These are phyloP conservation scores for Pythium volutum DNA, from an alignment of 352 stramenopile species.

Conservation along the genomic window DNA sequence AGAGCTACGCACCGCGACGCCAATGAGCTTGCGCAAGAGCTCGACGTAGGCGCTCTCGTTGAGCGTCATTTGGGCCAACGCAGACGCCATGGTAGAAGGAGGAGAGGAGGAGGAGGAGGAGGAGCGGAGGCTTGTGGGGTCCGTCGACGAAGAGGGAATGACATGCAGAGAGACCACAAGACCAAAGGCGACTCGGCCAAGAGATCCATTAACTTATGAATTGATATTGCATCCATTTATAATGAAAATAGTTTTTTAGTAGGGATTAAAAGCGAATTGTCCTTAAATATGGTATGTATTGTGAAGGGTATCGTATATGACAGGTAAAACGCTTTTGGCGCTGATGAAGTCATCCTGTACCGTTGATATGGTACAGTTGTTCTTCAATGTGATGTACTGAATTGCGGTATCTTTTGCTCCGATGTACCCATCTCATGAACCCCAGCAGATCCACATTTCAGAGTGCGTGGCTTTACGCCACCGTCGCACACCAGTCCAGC, in stretches of 20 bases:
- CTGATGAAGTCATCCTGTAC: constrained; percentile 1
- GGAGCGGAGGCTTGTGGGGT: background rate
- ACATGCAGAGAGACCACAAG: constrained; percentile 13
- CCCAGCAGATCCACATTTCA: background rate
- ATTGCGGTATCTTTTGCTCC: background rate
- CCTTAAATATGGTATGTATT: too few relatives aligned
- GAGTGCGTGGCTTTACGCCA: background rate
- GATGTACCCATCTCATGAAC: constrained; percentile 5
- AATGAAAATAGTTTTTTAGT: too few relatives aligned
- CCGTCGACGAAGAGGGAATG: constrained; percentile 21
- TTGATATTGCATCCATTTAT: background rate
- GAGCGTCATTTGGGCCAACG: constrained; percentile 42
- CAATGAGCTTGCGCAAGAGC: constrained; percentile 85
- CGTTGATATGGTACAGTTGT: constrained; percentile 2
- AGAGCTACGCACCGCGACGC: constrained; percentile 53
- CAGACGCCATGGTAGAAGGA: constrained; percentile 26
- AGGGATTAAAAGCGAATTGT: too few relatives aligned
- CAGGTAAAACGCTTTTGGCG: background rate
- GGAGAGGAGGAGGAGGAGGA: background rate
- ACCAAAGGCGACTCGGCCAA: constrained; percentile 3
- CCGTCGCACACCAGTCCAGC: too few relatives aligned
- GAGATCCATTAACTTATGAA: background rate
- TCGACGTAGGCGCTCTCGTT: constrained; percentile 79
- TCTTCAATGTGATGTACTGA: constrained; percentile 5
- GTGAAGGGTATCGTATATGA: background rate